A percentile compares a stretch with the other conserved stretches of the same genome.
These are phyloP conservation scores for Metarhizium sp. DNA, from an alignment of 2,329 filamentous ascomycete species.

Conservation along the genomic window DNA sequence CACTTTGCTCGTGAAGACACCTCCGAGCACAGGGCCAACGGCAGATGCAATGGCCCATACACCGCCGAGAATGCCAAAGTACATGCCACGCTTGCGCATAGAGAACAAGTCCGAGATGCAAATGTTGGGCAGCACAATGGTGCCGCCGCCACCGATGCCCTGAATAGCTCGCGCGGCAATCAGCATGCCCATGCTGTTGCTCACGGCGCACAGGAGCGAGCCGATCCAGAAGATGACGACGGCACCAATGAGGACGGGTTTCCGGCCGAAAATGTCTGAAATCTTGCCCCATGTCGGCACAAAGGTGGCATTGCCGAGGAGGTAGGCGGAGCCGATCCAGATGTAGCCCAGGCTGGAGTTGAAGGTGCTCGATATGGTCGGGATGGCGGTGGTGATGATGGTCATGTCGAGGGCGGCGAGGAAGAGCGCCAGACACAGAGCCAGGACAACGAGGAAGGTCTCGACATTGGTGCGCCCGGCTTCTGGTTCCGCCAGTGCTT, in stretches of 20 bases:
- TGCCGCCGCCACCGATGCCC: constrained; percentile 46
- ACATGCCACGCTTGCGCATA: constrained; percentile 39
- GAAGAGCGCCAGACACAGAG: constrained; percentile 36
- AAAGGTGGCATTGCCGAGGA: constrained; percentile 58
- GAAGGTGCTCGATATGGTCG: constrained; percentile 55
- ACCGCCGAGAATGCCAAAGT: constrained; percentile 42
- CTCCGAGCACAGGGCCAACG: constrained; percentile 59
- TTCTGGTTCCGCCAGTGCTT: constrained; percentile 17
- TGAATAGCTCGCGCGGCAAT: constrained; percentile 47
- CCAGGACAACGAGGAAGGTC: constrained; percentile 29
- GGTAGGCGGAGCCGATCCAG: constrained; percentile 69
- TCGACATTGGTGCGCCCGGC: constrained; percentile 26
- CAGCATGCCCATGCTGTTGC: constrained; percentile 39
- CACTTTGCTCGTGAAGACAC: constrained; percentile 53
- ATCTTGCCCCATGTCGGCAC: constrained; percentile 62
- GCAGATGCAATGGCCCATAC: constrained; percentile 58
- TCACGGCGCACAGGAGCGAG: constrained; percentile 43
- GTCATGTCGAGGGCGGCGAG: constrained; percentile 48
- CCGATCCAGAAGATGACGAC: constrained; percentile 44
- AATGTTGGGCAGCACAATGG: constrained; percentile 52
- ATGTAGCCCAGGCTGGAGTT: constrained; percentile 60
- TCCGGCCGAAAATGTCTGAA: constrained; percentile 50
- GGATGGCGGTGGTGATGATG: constrained; percentile 58
- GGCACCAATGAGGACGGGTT: constrained; percentile 42
- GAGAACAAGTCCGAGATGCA: constrained; percentile 47